Percentiles rank a stretch among this genome's conserved stretches.
Conservation (phyloP, 768 basidiomycete species). For the Podaxis carcinomalis region DNA sequence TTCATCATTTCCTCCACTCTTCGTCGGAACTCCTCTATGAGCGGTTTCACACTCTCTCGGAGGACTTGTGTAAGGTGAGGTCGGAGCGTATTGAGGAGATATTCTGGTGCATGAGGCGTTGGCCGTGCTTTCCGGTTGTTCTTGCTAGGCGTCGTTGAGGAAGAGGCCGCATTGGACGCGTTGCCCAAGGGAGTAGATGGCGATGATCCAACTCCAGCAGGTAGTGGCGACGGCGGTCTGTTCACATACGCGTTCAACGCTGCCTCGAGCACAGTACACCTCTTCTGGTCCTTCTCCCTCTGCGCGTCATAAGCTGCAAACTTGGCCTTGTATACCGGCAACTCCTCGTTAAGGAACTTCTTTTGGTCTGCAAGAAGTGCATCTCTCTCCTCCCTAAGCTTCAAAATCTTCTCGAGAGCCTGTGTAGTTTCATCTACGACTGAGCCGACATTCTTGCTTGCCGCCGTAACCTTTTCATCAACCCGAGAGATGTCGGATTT, state of each 20-base stretch:
- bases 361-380: not conserved
- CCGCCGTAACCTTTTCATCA: not conserved
- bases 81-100: slow-evolving; percentile 17
- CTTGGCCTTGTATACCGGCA: slow-evolving; percentile 10
- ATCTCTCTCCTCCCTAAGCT: not conserved
- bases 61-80: slow-evolving; percentile 15
- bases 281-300: slow-evolving; percentile 13
- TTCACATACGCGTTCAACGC: slow-evolving; percentile 21
- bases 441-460: not conserved
- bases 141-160: not conserved
- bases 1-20: slow-evolving; percentile 17
- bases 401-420: not conserved
- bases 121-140: not conserved
- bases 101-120: not conserved
- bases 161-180: not conserved
- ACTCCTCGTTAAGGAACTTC: not conserved
- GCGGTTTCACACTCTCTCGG: slow-evolving; percentile 13
- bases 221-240: slow-evolving; percentile 12
- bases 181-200: not conserved
- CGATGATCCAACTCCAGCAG: not conserved
- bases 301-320: slow-evolving; percentile 9
- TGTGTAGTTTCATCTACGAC: not conserved
- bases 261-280: slow-evolving; percentile 15
- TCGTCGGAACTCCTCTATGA: slow-evolving; percentile 14
- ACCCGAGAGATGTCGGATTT: not conserved